These are phyloP conservation scores for Penicillium italicum DNA, from an alignment of 2,329 filamentous ascomycete genomes.

Conservation along the genomic window DNA sequence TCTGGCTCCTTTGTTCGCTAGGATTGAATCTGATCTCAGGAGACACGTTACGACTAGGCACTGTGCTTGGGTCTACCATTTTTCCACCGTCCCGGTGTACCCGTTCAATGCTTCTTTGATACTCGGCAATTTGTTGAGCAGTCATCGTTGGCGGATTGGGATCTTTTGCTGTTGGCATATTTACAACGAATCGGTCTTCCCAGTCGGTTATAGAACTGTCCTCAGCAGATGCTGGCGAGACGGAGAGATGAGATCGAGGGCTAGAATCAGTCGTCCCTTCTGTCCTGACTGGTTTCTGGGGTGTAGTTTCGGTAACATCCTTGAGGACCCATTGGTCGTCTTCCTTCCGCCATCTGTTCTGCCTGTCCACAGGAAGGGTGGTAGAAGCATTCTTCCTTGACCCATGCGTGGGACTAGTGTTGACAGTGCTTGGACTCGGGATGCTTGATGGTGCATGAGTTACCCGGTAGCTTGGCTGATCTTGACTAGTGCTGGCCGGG, in stretches of 20 bases:
- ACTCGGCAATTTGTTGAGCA: conserved; percentile 38
- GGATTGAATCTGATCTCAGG: conserved; percentile 32
- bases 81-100: conserved; percentile 29
- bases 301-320: conserved; percentile 25
- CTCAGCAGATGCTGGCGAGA: conserved; percentile 32
- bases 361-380: conserved; percentile 5
- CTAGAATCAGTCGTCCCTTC: conserved; percentile 25
- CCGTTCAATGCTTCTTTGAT: conserved; percentile 37
- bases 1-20: conserved; percentile 18
- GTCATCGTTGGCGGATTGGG: conserved; percentile 42
- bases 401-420: conserved; percentile 19
- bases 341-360: conserved; percentile 33
- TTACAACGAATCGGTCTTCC: conserved; percentile 43
- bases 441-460: conserved; percentile 38
- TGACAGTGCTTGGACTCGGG: conserved; percentile 34
- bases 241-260: conserved; percentile 26
- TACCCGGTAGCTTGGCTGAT: conserved; percentile 18
- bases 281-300: conserved; percentile 17
- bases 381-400: conserved; percentile 12
- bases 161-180: conserved; percentile 44
- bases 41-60: conserved; percentile 29
- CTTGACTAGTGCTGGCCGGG: conserved; percentile 3
- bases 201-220: conserved; percentile 34
- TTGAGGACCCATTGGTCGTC: conserved; percentile 37
- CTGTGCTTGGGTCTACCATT: conserved; percentile 32